Evolutionary conservation across 2,329 filamentous ascomycete species (phyloP).

Genomic region (Verticillium isaacii): DNA sequence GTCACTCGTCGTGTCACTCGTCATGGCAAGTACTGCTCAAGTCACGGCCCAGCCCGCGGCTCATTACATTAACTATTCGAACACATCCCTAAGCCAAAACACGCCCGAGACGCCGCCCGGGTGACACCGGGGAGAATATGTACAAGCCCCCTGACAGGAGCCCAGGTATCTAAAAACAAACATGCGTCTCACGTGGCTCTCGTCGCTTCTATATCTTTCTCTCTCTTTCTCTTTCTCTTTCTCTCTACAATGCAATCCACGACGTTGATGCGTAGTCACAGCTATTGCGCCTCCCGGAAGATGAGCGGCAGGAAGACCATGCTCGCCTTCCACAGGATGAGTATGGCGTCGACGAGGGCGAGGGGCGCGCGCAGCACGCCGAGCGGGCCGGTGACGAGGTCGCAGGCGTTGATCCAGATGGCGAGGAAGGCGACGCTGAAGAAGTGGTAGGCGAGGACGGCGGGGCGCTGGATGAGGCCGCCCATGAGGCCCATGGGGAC

Average conservation of each 20-base stretch:
- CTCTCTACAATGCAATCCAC: neutral
- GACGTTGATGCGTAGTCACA: neutral
- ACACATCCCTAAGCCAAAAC: neutral
- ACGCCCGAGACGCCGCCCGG: neutral
- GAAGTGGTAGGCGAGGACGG: constrained; percentile 85
- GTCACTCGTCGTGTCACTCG: too few species aligned
- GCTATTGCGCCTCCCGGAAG: constrained; percentile 47
- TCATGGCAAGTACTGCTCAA: too few species aligned
- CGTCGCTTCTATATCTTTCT: neutral
- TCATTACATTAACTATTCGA: neutral
- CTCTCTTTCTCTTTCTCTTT: neutral
- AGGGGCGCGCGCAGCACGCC: constrained; percentile 58
- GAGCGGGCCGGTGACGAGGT: constrained; percentile 34
- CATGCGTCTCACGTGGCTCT: neutral
- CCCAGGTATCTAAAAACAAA: neutral
- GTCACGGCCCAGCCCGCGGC: neutral
- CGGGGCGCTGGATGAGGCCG: constrained; percentile 72
- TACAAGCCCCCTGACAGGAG: constrained; percentile 1
- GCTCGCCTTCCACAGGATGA: constrained; percentile 76
- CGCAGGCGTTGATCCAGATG: constrained; percentile 60
- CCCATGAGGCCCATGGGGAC: constrained; percentile 79
- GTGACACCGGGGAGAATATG: neutral
- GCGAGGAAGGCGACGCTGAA: constrained; percentile 87
- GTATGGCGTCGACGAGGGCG: constrained; percentile 57
- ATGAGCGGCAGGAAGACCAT: constrained; percentile 81